Conservation (phyloP, 805 yeast genomes). For the Torulaspora microellipsoides region DNA sequence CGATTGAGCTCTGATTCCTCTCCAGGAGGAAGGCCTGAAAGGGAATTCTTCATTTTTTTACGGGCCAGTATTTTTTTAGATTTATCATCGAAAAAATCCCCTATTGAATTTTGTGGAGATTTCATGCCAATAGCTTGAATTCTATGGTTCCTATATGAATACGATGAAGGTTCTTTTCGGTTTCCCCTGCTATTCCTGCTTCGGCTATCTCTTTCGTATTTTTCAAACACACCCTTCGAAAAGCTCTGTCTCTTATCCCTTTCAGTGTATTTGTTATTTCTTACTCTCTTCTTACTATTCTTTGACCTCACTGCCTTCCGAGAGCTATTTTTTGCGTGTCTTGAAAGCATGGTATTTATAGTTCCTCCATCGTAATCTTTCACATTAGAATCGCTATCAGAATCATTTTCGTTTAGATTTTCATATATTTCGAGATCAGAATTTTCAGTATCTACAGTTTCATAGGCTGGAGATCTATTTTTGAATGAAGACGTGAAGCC, state of each 20-base stretch:
- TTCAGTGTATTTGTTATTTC: background rate
- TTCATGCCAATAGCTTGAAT: too few relatives aligned
- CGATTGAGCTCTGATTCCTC: conserved; percentile 9
- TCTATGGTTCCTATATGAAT: too few relatives aligned
- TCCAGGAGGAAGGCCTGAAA: conserved; percentile 1
- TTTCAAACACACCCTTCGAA: too few relatives aligned
- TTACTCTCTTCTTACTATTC: background rate
- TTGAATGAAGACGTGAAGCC: background rate
- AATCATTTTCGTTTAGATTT: background rate
- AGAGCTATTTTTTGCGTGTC: background rate
- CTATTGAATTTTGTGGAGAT: too few relatives aligned
- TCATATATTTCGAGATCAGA: background rate
- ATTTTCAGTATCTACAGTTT: too few relatives aligned
- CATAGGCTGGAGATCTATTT: too few relatives aligned
- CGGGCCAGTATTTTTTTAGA: background rate
- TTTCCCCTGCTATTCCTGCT: too few relatives aligned
- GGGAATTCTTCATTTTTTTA: background rate
- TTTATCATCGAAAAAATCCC: too few relatives aligned
- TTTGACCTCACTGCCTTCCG: background rate
- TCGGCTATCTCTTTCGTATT: too few relatives aligned
- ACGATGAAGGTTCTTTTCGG: too few relatives aligned
- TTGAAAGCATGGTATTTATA: conserved; percentile 19
- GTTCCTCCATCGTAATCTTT: conserved; percentile 10
- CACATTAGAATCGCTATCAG: conserved; percentile 1
- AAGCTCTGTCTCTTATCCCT: too few relatives aligned